Percentiles rank a stretch among this genome's conserved stretches.
Conservation (phyloP, 371 early-diverging fungal genomes). For the Coemansia sp. region DNA sequence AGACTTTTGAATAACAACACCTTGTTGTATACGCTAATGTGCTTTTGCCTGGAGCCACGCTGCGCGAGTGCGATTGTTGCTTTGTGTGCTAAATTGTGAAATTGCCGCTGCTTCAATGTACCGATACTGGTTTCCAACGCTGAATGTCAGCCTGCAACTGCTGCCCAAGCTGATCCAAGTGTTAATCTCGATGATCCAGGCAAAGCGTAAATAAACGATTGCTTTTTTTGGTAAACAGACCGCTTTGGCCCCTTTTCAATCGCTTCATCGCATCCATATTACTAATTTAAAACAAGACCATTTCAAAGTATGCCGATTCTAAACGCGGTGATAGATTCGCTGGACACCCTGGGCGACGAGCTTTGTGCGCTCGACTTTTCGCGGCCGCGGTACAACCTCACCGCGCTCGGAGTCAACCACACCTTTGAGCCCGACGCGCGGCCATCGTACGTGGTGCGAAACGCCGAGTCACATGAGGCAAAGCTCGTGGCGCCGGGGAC, state of each 20-base stretch:
- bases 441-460: slow-evolving; percentile 41
- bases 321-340: slow-evolving; percentile 26
- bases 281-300: background rate
- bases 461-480: slow-evolving; percentile 47
- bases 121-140: too few relatives aligned
- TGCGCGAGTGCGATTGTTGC: too few relatives aligned
- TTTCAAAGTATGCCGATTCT: slow-evolving; percentile 29
- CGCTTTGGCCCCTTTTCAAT: background rate
- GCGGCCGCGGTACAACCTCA: slow-evolving; percentile 37
- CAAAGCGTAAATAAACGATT: background rate
- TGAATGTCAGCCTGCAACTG: too few relatives aligned
- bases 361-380: slow-evolving; percentile 44
- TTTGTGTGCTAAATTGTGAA: background rate
- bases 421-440: slow-evolving; percentile 33
- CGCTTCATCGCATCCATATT: background rate
- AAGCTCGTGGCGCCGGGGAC: slow-evolving; percentile 50
- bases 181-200: too few relatives aligned
- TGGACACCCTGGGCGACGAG: slow-evolving; percentile 42
- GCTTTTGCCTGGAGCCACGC: too few relatives aligned
- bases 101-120: background rate
- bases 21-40: too few relatives aligned
- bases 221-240: background rate
- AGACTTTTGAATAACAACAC: too few relatives aligned
- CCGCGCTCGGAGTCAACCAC: slow-evolving; percentile 28
- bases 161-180: too few relatives aligned